Base-by-base conservation (phyloP, 805 yeast genomes). In the Peterozyma toletana region DNA sequence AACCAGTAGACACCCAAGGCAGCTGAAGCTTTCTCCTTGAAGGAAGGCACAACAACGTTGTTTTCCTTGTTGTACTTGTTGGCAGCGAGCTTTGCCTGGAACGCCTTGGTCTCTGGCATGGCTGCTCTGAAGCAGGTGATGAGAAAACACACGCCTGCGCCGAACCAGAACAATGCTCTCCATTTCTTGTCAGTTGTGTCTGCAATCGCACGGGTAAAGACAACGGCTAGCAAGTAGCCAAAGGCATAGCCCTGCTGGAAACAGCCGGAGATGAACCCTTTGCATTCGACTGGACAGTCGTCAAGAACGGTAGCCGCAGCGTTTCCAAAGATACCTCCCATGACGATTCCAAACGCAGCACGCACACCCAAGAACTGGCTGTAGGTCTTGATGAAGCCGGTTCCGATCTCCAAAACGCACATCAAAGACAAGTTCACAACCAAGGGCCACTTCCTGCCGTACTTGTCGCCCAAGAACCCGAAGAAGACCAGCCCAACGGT, bases 221-320 rank as follows among this genome's bases (percentile, higher is more conserved):
- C 67, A 40, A 80, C 85, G 5, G 80, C 86, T 47, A 81, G 56
- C 21, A 82, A 62, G 52, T 80, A 81, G 18, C 89, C 89, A 39
- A 82, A 71, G 1, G 85, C 82, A 52, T 82, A 87, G 48, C 95
- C 95, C 58, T 86, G 84, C 62, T 86, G 95, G 57, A 87, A 76
- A 36, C 85, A 59, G 39, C 86, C 87, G 33, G 81, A 73, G 39
- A 81, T 60, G 45, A 80, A 67, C 38, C 86, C 83, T 60, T 77
- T 66, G 31, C 83, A 75, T 33, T 60, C 67, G 27, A 57, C 53
- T 11, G 82, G 80, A 51, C 75, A 66, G 56, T 73, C 80, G 49
- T 75, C 80, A 35, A 77, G 52, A 14, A 79, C 72, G 15, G 76
- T 71, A 21, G 78, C 74, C 17, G 77, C 67, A 33, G 78, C 75